phyloP scores from a whole-genome alignment of 2,329 filamentous ascomycete species.

The Chlorencoelia australis region DNA sequence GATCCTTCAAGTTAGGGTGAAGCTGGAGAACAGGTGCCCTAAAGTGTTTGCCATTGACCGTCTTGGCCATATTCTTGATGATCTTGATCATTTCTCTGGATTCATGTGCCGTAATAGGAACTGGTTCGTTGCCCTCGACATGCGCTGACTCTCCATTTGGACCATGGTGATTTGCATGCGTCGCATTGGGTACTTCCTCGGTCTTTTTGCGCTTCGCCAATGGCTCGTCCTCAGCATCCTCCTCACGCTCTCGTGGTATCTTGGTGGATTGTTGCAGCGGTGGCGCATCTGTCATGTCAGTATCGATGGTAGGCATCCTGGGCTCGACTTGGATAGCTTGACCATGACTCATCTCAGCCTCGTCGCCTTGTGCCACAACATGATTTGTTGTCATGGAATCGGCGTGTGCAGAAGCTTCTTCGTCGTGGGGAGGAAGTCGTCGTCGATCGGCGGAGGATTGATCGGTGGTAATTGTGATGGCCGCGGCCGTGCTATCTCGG shows the following conservation, averaged over 20 bases:
- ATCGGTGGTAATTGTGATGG: neutral
- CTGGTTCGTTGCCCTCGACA: conserved; percentile 1
- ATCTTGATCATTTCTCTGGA: conserved; percentile 53
- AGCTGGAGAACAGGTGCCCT: conserved; percentile 66
- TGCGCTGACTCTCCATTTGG: conserved; percentile 17
- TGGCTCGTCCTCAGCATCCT: conserved; percentile 57
- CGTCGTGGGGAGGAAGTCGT: neutral
- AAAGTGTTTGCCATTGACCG: conserved; percentile 69
- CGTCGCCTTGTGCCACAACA: too few species aligned
- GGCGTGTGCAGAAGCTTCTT: too few species aligned
- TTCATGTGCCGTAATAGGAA: conserved; percentile 45
- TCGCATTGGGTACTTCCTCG: conserved; percentile 33
- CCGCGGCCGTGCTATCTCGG: too few species aligned
- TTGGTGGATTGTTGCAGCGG: conserved; percentile 36
- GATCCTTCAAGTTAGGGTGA: conserved; percentile 65
- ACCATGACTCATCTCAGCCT: too few species aligned
- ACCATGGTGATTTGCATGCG: conserved; percentile 11
- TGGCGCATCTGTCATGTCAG: conserved; percentile 27
- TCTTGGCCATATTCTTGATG: conserved; percentile 73
- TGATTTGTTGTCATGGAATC: too few species aligned
- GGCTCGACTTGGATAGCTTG: neutral
- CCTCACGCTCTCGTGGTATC: conserved; percentile 65
- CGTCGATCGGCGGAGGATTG: neutral
- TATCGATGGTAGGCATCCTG: conserved; percentile 13
- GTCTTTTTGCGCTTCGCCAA: conserved; percentile 74